These are phyloP conservation scores for Cenchrus americanus DNA, from an alignment of 176 grass and related monocot species.

Conservation along the genomic window DNA sequence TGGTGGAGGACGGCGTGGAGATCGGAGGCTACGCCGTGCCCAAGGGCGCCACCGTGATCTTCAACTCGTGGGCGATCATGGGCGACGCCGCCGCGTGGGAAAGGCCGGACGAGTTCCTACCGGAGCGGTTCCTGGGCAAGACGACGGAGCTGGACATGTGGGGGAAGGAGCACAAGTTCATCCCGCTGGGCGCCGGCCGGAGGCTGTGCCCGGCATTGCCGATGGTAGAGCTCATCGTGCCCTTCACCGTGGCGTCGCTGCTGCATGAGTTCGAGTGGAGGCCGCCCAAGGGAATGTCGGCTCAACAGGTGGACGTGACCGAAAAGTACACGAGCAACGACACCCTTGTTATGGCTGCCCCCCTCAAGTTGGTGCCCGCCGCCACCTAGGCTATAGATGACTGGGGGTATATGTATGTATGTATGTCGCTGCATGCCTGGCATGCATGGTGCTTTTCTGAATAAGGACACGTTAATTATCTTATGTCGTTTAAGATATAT, in stretches of 20 bases:
- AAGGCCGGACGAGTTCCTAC: conserved; percentile 35
- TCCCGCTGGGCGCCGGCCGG: too few relatives aligned
- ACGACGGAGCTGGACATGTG: too few relatives aligned
- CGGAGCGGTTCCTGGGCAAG: conserved; percentile 47
- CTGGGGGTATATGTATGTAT: too few relatives aligned
- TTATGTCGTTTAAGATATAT: too few relatives aligned
- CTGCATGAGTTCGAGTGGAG: not conserved
- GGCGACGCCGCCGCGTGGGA: conserved; percentile 42
- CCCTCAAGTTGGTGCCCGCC: not conserved
- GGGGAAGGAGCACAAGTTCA: too few relatives aligned
- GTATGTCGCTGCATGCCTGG: too few relatives aligned
- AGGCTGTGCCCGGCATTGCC: not conserved
- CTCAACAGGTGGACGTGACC: not conserved
- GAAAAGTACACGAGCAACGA: not conserved
- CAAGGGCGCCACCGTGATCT: conserved; percentile 33
- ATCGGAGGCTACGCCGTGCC: conserved; percentile 44
- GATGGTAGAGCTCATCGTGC: not conserved
- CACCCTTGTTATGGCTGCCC: not conserved
- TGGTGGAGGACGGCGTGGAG: conserved; percentile 35
- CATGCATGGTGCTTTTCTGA: too few relatives aligned
- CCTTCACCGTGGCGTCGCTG: not conserved
- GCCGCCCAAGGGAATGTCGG: not conserved
- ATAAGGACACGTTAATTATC: too few relatives aligned
- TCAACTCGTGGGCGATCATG: conserved; percentile 51
- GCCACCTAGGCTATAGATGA: too few relatives aligned